These are phyloP conservation scores for Zygoascus sp. DNA, from an alignment of 1,139 yeast genomes.

Conservation along the genomic window DNA sequence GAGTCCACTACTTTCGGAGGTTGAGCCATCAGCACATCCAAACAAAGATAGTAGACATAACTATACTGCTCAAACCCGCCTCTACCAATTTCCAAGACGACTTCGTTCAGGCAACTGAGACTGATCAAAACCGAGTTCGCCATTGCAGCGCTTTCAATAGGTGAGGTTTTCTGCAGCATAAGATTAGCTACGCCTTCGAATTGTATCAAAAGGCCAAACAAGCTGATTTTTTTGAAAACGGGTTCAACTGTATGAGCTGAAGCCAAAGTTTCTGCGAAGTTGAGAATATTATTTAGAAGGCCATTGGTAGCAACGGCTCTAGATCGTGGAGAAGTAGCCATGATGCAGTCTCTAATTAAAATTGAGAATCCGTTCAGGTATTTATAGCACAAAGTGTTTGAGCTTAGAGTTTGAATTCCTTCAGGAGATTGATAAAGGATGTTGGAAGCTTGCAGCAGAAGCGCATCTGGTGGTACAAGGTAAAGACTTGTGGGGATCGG, in stretches of 20 bases:
- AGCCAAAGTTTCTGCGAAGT: conserved; percentile 10
- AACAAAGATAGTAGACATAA: conserved; percentile 52
- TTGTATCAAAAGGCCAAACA: conserved; percentile 52
- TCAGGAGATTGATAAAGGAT: conserved; percentile 7
- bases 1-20: background rate
- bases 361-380: conserved; percentile 9
- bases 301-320: conserved; percentile 14
- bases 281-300: conserved; percentile 8
- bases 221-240: conserved; percentile 36
- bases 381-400: background rate
- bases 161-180: conserved; percentile 32
- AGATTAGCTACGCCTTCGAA: conserved; percentile 49
- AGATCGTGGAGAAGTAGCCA: conserved; percentile 7
- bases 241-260: conserved; percentile 18
- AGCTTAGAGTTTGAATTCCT: background rate
- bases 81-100: conserved; percentile 56
- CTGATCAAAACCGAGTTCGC: conserved; percentile 42
- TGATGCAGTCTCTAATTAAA: conserved; percentile 2
- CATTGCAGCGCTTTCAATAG: conserved; percentile 23
- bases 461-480: background rate
- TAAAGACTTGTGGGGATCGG: background rate
- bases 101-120: conserved; percentile 52
- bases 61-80: conserved; percentile 70
- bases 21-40: conserved; percentile 43
- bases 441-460: conserved; percentile 2